Percentiles rank a stretch among this genome's conserved stretches.
Evolutionary conservation across 2,329 filamentous ascomycete species (phyloP).

Genomic region (Alternaria rosae): DNA sequence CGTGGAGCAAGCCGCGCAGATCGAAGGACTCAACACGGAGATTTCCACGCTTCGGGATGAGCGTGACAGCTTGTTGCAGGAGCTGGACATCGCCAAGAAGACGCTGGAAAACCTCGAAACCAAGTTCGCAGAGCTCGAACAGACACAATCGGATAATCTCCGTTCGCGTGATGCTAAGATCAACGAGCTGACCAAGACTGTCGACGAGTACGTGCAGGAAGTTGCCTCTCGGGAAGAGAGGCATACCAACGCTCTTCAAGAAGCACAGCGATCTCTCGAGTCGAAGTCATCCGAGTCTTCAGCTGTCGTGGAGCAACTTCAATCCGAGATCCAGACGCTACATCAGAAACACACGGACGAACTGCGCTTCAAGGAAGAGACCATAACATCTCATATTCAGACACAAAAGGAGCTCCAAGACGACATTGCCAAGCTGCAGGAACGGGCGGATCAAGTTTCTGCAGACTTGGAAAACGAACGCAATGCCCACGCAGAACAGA

Average conservation of each 20-base stretch:
- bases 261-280: slow-evolving; percentile 36
- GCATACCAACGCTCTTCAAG: slow-evolving; percentile 33
- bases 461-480: slow-evolving; percentile 42
- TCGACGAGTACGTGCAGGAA: slow-evolving; percentile 36
- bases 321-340: slow-evolving; percentile 38
- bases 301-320: slow-evolving; percentile 42
- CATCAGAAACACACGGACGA: slow-evolving; percentile 45
- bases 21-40: slow-evolving; percentile 36
- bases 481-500: slow-evolving; percentile 30
- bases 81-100: slow-evolving; percentile 30
- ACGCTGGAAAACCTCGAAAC: slow-evolving; percentile 39
- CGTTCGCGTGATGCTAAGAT: slow-evolving; percentile 40
- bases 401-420: slow-evolving; percentile 35
- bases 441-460: slow-evolving; percentile 38
- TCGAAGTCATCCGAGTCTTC: slow-evolving; percentile 40
- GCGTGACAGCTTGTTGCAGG: slow-evolving; percentile 31
- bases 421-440: slow-evolving; percentile 36
- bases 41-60: slow-evolving; percentile 34
- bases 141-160: slow-evolving; percentile 38
- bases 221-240: slow-evolving; percentile 29
- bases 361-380: slow-evolving; percentile 40
- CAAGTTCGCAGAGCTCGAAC: slow-evolving; percentile 36
- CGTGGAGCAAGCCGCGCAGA: slow-evolving; percentile 39
- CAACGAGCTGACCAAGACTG: slow-evolving; percentile 32
- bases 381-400: slow-evolving; percentile 35